Evolutionary conservation across 1,284 basidiomycete genomes (phyloP).

Genomic region (Leccinum variabile): DNA sequence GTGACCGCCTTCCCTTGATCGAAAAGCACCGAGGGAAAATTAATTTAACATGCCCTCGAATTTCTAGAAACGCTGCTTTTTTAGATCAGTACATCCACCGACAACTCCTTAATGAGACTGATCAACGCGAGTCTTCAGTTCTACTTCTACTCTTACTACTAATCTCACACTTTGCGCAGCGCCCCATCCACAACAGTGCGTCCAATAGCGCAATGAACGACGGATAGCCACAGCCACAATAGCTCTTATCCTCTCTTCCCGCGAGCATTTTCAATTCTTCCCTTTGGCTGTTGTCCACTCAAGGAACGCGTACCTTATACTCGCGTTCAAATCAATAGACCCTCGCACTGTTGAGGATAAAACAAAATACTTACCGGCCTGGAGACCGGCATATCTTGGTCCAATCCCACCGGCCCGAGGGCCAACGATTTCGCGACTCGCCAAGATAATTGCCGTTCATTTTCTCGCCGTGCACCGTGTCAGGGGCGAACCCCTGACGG

Average conservation of each 20-base stretch:
- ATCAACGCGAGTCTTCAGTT: background rate
- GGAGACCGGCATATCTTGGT: constrained; percentile 4
- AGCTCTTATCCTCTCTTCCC: constrained; percentile 31
- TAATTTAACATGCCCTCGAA: constrained; percentile 3
- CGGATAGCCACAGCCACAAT: constrained; percentile 18
- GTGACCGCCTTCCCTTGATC: constrained; percentile 6
- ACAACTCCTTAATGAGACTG: constrained; percentile 9
- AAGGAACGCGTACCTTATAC: background rate
- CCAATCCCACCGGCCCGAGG: constrained; percentile 15
- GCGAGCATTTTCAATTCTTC: constrained; percentile 23
- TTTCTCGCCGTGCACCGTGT: constrained; percentile 19
- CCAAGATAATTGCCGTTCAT: constrained; percentile 31
- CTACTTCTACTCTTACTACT: background rate
- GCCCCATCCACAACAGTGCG: background rate
- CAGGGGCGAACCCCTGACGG: constrained; percentile 30
- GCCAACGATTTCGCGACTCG: constrained; percentile 17
- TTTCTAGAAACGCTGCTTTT: constrained; percentile 1
- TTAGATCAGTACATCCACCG: background rate
- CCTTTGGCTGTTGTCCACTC: background rate
- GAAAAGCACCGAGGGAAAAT: constrained; percentile 20
- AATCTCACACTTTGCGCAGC: constrained; percentile 9
- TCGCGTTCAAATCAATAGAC: background rate
- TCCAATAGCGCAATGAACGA: constrained; percentile 17
- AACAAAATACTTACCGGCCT: background rate
- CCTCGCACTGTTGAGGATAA: background rate